Conservation (phyloP, 306 rosid species). For the Pterocarpus santalinus region DNA sequence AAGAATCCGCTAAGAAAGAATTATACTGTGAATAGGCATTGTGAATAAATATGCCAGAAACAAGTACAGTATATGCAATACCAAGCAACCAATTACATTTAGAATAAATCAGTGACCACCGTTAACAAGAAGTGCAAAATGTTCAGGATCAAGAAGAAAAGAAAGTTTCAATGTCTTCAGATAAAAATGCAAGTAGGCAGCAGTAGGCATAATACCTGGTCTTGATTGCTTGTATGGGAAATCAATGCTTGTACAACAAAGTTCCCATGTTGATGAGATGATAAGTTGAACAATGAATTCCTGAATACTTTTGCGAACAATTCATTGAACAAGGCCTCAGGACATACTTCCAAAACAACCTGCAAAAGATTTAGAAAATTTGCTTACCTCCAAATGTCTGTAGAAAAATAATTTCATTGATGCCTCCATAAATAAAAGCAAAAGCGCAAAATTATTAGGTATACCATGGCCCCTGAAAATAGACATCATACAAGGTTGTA, state of each 20-base stretch:
- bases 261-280: conserved; percentile 90
- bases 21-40: conserved; percentile 22
- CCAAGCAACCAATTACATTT: conserved; percentile 22
- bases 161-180: conserved; percentile 8
- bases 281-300: conserved; percentile 77
- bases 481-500: conserved; percentile 20
- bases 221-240: conserved; percentile 64
- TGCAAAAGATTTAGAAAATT: conserved; percentile 52
- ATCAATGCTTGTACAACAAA: conserved; percentile 91
- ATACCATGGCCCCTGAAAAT: conserved; percentile 29
- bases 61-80: conserved; percentile 22
- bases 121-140: conserved; percentile 27
- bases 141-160: conserved; percentile 31
- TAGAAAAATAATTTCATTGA: conserved; percentile 26
- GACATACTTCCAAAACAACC: conserved; percentile 97
- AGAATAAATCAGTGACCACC: conserved; percentile 27
- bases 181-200: conserved; percentile 6
- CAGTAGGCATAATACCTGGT: conserved; percentile 61
- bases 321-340: conserved; percentile 73
- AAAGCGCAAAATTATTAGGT: conserved; percentile 11
- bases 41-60: conserved; percentile 36
- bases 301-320: conserved; percentile 71
- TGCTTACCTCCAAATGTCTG: conserved; percentile 27
- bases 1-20: conserved; percentile 16
- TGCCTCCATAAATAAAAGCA: conserved; percentile 5